Percentiles rank a stretch among this genome's conserved stretches.
phyloP scores from a whole-genome alignment of 768 basidiomycete genomes.

The Termitomyces sp. region DNA sequence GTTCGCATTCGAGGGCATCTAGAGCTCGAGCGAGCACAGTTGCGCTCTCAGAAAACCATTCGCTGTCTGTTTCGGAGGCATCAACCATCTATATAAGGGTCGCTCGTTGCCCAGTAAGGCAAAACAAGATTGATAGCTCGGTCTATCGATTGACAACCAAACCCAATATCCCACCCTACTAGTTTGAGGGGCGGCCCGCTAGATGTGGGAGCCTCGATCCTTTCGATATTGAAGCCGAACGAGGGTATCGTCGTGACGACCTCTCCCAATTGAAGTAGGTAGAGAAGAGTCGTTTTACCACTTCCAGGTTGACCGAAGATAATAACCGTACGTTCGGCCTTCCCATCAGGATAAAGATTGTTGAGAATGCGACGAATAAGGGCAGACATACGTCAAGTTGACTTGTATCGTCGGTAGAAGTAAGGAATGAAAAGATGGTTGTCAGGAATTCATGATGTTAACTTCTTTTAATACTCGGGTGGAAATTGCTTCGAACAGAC shows the following conservation, averaged over 20 bases:
- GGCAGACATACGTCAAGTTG: neutral
- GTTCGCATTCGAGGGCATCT: conserved; percentile 8
- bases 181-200: conserved; percentile 34
- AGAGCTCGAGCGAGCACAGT: conserved; percentile 41
- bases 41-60: conserved; percentile 39
- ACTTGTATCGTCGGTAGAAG: neutral
- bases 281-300: conserved; percentile 46
- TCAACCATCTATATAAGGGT: conserved; percentile 67
- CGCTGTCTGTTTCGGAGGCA: conserved; percentile 36
- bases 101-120: conserved; percentile 23
- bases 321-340: conserved; percentile 13
- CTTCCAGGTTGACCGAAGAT: conserved; percentile 32
- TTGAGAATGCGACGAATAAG: conserved; percentile 1
- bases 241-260: conserved; percentile 33
- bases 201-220: conserved; percentile 25
- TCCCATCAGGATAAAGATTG: conserved; percentile 16
- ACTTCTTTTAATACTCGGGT: neutral
- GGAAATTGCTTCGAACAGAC: neutral
- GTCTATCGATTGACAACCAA: conserved; percentile 40
- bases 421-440: neutral
- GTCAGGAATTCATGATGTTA: neutral
- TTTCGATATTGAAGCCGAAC: conserved; percentile 57
- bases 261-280: conserved; percentile 33
- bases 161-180: conserved; percentile 60
- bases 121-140: conserved; percentile 29